Conservation (phyloP, 163 green algal genomes). For the Prototheca cutis region DNA sequence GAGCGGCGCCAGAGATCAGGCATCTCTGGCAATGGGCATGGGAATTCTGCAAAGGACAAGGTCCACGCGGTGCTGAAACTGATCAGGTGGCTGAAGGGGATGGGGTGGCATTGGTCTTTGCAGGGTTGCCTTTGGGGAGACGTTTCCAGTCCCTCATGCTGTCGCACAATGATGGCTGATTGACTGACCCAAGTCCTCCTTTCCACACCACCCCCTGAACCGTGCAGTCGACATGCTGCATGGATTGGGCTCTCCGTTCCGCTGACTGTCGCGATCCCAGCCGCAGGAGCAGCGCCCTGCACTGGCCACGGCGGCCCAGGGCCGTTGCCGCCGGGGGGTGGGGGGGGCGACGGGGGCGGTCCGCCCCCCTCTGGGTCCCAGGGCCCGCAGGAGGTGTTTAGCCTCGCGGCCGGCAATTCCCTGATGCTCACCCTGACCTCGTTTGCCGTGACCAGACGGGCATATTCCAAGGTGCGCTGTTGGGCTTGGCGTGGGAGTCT, state of each 20-base stretch:
- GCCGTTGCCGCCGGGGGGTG: background rate
- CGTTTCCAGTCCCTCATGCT: no score
- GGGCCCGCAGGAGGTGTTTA: slow-evolving; percentile 5
- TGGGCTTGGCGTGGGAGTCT: background rate
- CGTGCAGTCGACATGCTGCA: slow-evolving; percentile 13
- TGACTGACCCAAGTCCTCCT: no score
- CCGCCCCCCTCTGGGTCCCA: background rate
- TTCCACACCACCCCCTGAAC: no score
- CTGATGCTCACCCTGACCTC: slow-evolving; percentile 66
- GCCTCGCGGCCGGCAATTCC: slow-evolving; percentile 18
- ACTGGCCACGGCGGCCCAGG: background rate
- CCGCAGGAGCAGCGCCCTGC: slow-evolving; percentile 1
- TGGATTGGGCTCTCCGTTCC: slow-evolving; percentile 5
- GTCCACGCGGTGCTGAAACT: no score
- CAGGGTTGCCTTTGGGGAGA: no score
- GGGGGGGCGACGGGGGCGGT: slow-evolving; percentile 9
- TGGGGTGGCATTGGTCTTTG: no score
- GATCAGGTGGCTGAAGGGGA: no score
- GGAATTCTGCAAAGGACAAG: no score
- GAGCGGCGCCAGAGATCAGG: no score
- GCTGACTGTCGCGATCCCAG: background rate
- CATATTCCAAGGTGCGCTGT: slow-evolving; percentile 37
- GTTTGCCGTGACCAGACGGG: slow-evolving; percentile 70
- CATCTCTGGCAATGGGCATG: no score
- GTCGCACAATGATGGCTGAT: no score